phyloP scores from a whole-genome alignment of 208 protist genomes.

The Crithidia brevicula region DNA sequence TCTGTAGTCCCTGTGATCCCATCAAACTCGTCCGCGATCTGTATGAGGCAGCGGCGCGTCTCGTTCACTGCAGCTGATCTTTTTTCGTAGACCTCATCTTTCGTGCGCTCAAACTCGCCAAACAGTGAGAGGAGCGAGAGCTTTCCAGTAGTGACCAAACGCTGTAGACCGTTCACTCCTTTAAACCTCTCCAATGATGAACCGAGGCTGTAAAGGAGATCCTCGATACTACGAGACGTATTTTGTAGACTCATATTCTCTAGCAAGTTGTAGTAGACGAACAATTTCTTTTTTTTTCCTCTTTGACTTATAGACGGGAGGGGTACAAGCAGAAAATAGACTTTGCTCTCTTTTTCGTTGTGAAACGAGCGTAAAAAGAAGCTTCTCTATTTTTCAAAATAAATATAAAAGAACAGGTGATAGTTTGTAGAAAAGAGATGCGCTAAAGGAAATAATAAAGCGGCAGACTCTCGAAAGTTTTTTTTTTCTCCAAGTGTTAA shows the following conservation, averaged over 20 bases:
- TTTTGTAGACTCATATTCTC: constrained; percentile 32
- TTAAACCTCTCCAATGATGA: constrained; percentile 55
- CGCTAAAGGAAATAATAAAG: too few species aligned
- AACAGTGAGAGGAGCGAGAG: constrained; percentile 62
- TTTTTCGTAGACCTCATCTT: constrained; percentile 55
- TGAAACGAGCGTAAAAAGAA: too few species aligned
- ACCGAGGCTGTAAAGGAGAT: constrained; percentile 44
- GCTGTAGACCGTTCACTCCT: constrained; percentile 39
- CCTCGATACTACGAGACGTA: constrained; percentile 35
- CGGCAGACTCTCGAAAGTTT: too few species aligned
- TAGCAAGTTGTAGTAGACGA: too few species aligned
- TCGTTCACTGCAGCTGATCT: constrained; percentile 38
- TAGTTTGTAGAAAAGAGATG: too few species aligned
- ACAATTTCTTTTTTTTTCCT: too few species aligned
- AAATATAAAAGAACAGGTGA: too few species aligned
- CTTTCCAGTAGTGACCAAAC: constrained; percentile 43
- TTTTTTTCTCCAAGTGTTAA: too few species aligned
- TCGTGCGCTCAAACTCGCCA: constrained; percentile 62
- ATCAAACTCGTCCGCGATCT: constrained; percentile 52
- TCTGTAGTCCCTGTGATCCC: constrained; percentile 20
- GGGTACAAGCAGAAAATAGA: too few species aligned
- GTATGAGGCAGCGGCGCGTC: constrained; percentile 48
- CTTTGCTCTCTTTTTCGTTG: too few species aligned
- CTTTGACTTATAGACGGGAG: too few species aligned
- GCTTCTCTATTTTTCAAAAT: too few species aligned